Evolutionary conservation across 2,329 filamentous ascomycete genomes (phyloP).

Genomic region (Hortaea sp.): DNA sequence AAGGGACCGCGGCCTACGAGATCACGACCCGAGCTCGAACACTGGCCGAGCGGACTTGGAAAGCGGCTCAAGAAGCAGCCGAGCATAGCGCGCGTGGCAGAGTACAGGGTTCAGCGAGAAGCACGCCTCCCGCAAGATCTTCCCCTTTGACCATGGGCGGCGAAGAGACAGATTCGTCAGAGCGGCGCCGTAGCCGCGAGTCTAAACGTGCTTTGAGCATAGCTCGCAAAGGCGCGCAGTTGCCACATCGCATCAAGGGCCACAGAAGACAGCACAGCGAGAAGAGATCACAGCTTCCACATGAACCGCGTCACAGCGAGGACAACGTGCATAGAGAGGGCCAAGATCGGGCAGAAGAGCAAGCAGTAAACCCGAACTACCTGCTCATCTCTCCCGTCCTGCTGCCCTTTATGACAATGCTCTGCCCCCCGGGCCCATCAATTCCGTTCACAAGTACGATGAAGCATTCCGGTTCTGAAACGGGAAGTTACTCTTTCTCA

Average conservation of each 20-base stretch:
- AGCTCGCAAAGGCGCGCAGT: constrained; percentile 32
- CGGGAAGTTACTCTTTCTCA: too few relatives aligned
- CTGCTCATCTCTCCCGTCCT: constrained; percentile 40
- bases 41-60: constrained; percentile 54
- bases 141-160: constrained; percentile 30
- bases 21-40: constrained; percentile 60
- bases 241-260: constrained; percentile 24
- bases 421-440: constrained; percentile 19
- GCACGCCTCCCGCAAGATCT: background rate
- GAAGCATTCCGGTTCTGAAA: too few relatives aligned
- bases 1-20: constrained; percentile 53
- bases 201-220: constrained; percentile 23
- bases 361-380: constrained; percentile 18
- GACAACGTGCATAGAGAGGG: too few relatives aligned
- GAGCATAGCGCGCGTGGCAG: background rate
- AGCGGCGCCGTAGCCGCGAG: constrained; percentile 33
- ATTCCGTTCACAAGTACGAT: constrained; percentile 12
- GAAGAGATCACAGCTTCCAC: background rate
- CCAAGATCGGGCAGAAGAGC: background rate
- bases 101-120: background rate
- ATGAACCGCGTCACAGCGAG: too few relatives aligned
- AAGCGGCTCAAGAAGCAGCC: constrained; percentile 27
- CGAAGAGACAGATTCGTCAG: constrained; percentile 34
- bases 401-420: constrained; percentile 30
- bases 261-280: constrained; percentile 15